Evolutionary conservation across 805 yeast genomes (phyloP).

Genomic region (Groenewaldozyma tartarivorans): DNA sequence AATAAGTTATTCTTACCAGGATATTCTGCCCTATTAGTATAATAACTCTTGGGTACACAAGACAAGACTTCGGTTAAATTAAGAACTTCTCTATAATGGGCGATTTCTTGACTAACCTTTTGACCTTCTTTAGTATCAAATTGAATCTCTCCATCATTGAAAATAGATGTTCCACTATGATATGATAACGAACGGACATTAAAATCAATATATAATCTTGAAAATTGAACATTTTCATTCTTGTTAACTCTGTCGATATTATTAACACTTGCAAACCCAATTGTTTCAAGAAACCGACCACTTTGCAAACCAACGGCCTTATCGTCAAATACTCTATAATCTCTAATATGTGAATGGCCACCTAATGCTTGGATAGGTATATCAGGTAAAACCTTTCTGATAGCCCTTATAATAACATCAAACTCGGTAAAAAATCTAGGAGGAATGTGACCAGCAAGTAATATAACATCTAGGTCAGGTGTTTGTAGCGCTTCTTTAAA

Average conservation of each 20-base stretch:
- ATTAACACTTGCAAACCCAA: constrained; percentile 72
- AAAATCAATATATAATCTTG: constrained; percentile 76
- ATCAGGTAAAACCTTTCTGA: constrained; percentile 53
- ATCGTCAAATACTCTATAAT: constrained; percentile 60
- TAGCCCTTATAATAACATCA: constrained; percentile 33
- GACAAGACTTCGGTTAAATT: constrained; percentile 52
- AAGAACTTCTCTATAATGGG: constrained; percentile 36
- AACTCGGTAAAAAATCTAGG: constrained; percentile 51
- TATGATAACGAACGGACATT: constrained; percentile 58
- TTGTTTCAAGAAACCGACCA: constrained; percentile 87
- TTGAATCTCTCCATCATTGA: constrained; percentile 9
- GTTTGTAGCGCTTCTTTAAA: constrained; percentile 37
- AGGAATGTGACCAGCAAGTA: constrained; percentile 77
- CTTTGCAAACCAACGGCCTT: constrained; percentile 75
- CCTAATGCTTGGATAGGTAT: constrained; percentile 78
- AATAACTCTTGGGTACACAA: constrained; percentile 55
- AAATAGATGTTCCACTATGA: constrained; percentile 37
- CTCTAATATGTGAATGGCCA: constrained; percentile 90
- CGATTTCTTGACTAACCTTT: constrained; percentile 37
- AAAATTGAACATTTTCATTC: constrained; percentile 26
- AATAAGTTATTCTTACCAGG: constrained; percentile 49
- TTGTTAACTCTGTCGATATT: constrained; percentile 10
- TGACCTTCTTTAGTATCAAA: constrained; percentile 53
- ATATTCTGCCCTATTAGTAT: constrained; percentile 57
- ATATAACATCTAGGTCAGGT: constrained; percentile 50